phyloP scores from a whole-genome alignment of 305 asterid species.

The Fraxinus latifolia region DNA sequence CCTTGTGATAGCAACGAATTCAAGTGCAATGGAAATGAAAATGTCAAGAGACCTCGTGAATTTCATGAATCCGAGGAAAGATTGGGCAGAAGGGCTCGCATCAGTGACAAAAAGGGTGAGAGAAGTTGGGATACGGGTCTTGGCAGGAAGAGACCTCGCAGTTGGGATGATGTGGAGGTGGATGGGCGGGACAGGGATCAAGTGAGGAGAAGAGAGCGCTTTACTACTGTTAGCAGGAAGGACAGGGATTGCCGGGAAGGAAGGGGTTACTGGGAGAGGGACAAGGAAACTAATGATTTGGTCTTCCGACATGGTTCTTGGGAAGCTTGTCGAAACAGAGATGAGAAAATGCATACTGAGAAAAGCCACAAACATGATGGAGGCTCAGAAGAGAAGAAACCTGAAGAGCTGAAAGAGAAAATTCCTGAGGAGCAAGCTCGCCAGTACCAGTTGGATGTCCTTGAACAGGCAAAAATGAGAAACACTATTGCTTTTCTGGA shows the following conservation, averaged over 20 bases:
- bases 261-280: constrained; percentile 95
- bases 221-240: constrained; percentile 46
- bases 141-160: constrained; percentile 66
- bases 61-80: constrained; percentile 31
- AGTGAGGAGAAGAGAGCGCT: constrained; percentile 58
- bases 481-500: constrained; percentile 96
- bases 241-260: constrained; percentile 62
- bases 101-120: constrained; percentile 44
- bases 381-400: constrained; percentile 43
- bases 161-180: constrained; percentile 46
- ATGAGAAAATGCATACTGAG: constrained; percentile 44
- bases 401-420: constrained; percentile 52
- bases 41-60: constrained; percentile 34
- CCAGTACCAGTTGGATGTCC: constrained; percentile 94
- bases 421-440: constrained; percentile 86
- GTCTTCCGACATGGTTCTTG: constrained; percentile 76
- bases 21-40: constrained; percentile 26
- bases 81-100: constrained; percentile 42
- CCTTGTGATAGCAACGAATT: constrained; percentile 22
- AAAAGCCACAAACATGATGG: constrained; percentile 35
- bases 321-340: constrained; percentile 63
- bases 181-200: constrained; percentile 59
- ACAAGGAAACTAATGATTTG: constrained; percentile 69
- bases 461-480: constrained; percentile 87
- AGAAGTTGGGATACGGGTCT: constrained; percentile 46